These are phyloP conservation scores for Colletotrichum gigasporum DNA, from an alignment of 2,329 filamentous ascomycete genomes.

Conservation along the genomic window DNA sequence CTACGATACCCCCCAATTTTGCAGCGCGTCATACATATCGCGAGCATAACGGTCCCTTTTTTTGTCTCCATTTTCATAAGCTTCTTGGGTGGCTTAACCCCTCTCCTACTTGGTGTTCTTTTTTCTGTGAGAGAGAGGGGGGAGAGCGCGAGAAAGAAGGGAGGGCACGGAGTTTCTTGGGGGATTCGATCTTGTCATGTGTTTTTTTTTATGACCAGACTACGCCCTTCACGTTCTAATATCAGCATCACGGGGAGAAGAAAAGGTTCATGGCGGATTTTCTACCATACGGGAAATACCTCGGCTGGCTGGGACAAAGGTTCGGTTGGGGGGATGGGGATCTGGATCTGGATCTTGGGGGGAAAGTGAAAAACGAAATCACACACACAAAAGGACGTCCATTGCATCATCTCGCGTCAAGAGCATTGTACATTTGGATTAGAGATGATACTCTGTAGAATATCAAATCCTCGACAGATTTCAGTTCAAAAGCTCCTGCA, in stretches of 20 bases:
- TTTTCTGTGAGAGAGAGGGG: too few relatives aligned
- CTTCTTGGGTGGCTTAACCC: neutral
- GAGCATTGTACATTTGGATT: conserved; percentile 9
- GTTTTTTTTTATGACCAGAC: neutral
- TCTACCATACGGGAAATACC: neutral
- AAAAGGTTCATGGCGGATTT: neutral
- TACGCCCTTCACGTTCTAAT: conserved; percentile 8
- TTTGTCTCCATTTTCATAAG: neutral
- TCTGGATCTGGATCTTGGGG: too few relatives aligned
- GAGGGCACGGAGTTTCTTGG: neutral
- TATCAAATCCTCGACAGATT: neutral
- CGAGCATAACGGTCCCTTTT: conserved; percentile 8
- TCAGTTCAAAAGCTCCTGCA: neutral
- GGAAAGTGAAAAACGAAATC: neutral
- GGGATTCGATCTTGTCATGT: conserved; percentile 7
- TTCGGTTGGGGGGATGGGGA: neutral
- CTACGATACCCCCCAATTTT: conserved; percentile 33
- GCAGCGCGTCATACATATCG: conserved; percentile 12
- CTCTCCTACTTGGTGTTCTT: neutral
- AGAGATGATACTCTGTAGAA: conserved; percentile 1
- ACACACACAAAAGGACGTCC: neutral
- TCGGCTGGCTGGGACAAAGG: conserved; percentile 2
- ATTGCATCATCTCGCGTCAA: neutral
- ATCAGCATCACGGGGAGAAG: neutral
- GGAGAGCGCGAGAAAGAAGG: too few relatives aligned